Conservation (phyloP, 1,284 basidiomycete species). For the Microbotryomycetes sp. region DNA sequence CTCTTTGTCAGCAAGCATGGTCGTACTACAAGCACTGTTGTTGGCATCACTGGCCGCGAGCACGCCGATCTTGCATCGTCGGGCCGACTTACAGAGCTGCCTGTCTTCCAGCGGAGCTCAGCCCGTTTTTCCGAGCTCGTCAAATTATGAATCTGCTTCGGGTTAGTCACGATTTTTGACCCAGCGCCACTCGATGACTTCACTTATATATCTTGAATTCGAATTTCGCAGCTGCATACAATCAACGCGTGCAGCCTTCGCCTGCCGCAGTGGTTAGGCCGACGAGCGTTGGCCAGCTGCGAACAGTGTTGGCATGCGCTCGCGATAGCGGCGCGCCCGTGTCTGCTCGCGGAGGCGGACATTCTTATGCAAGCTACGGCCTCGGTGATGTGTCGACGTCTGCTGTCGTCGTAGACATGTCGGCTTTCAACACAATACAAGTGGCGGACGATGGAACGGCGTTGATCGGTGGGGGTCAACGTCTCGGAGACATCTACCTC, state of each 20-base stretch:
- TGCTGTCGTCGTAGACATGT: slow-evolving; percentile 32
- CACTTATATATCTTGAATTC: neutral
- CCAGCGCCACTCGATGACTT: neutral
- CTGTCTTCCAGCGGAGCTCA: neutral
- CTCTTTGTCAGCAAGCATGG: neutral
- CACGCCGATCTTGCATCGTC: neutral
- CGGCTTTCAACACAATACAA: slow-evolving; percentile 12
- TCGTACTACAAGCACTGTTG: neutral
- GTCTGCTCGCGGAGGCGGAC: slow-evolving; percentile 40
- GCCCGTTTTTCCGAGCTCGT: neutral
- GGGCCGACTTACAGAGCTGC: neutral
- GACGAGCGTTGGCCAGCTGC: slow-evolving; percentile 26
- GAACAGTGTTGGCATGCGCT: slow-evolving; percentile 36
- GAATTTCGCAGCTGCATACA: slow-evolving; percentile 35
- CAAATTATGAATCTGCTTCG: neutral
- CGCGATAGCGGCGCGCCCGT: slow-evolving; percentile 27
- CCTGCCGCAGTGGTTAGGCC: slow-evolving; percentile 38
- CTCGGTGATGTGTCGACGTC: slow-evolving; percentile 37
- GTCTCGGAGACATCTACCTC: slow-evolving; percentile 41
- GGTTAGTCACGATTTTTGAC: neutral
- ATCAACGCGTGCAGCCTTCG: slow-evolving; percentile 39
- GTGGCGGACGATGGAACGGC: slow-evolving; percentile 29
- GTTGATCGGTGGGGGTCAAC: slow-evolving; percentile 36
- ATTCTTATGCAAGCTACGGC: slow-evolving; percentile 40
- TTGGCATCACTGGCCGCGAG: neutral